A percentile compares a stretch with the other conserved stretches of the same genome.
These are phyloP conservation scores for Aspergillus quadricinctus DNA, from an alignment of 2,329 filamentous ascomycete genomes.

Conservation along the genomic window DNA sequence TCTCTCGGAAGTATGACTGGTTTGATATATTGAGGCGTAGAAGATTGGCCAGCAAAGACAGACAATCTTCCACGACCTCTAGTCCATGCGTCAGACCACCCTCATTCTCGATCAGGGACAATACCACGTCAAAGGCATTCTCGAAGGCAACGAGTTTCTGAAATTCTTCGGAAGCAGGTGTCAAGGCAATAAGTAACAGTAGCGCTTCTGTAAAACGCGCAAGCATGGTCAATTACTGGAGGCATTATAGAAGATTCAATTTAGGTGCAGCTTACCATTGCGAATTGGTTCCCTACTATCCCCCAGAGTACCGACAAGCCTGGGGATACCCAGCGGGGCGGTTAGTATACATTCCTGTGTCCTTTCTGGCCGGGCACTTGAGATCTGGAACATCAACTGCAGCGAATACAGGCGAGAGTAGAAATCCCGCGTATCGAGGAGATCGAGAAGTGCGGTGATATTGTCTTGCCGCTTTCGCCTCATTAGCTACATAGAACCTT, in stretches of 20 bases:
- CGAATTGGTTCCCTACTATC: constrained; percentile 82
- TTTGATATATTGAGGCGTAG: constrained; percentile 84
- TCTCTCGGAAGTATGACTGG: constrained; percentile 89
- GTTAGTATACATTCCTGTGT: constrained; percentile 93
- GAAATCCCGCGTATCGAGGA: constrained; percentile 82
- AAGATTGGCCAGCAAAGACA: constrained; percentile 86
- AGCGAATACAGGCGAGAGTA: constrained; percentile 88
- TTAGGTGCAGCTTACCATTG: constrained; percentile 53
- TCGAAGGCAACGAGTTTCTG: constrained; percentile 96
- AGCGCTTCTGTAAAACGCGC: constrained; percentile 59
- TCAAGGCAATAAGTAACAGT: constrained; percentile 80
- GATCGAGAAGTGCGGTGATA: constrained; percentile 81
- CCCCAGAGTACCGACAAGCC: constrained; percentile 77
- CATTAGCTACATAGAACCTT: constrained; percentile 42
- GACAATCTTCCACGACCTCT: constrained; percentile 84
- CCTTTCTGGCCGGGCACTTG: constrained; percentile 78
- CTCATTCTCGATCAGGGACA: constrained; percentile 75
- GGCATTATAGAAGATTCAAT: not conserved
- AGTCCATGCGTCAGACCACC: constrained; percentile 79
- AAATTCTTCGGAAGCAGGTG: constrained; percentile 78
- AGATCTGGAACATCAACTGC: constrained; percentile 82
- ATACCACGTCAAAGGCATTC: constrained; percentile 84
- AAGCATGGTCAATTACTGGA: constrained; percentile 9
- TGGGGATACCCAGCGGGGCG: constrained; percentile 81
- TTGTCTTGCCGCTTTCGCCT: constrained; percentile 78